These are phyloP conservation scores for Pichia norvegensis DNA, from an alignment of 1,139 yeast genomes.

Conservation along the genomic window DNA sequence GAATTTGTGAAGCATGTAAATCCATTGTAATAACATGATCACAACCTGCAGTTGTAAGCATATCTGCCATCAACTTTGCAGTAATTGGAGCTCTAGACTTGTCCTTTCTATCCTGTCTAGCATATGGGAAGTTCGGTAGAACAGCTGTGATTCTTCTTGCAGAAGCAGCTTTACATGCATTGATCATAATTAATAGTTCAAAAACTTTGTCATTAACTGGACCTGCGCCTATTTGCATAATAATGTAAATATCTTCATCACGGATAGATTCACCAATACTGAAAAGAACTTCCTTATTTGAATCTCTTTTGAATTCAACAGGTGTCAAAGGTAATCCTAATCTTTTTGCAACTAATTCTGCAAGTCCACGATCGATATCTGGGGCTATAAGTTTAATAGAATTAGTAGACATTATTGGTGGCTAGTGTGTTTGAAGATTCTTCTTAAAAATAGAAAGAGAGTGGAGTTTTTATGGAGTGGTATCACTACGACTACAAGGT, in stretches of 20 bases:
- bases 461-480: not conserved
- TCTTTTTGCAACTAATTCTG: conserved; percentile 69
- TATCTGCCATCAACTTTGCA: conserved; percentile 91
- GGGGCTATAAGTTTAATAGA: conserved; percentile 85
- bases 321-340: conserved; percentile 58
- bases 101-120: conserved; percentile 95
- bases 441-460: not conserved
- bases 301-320: conserved; percentile 60
- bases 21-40: conserved; percentile 97
- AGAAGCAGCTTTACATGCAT: conserved; percentile 92
- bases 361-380: conserved; percentile 81
- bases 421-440: not conserved
- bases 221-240: conserved; percentile 87
- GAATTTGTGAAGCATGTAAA: conserved; percentile 94
- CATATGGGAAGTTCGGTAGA: conserved; percentile 92
- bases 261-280: conserved; percentile 92
- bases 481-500: not conserved
- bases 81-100: conserved; percentile 96
- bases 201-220: conserved; percentile 81
- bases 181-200: conserved; percentile 84
- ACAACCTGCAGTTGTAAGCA: conserved; percentile 94
- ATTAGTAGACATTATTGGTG: conserved; percentile 54
- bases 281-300: conserved; percentile 83
- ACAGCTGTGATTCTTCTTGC: conserved; percentile 95
- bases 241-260: conserved; percentile 89